Evolutionary conservation across 176 grass and related monocot species (phyloP), one percentile per base, ranked within the genome.

Genomic region (Puya raimondii): DNA sequence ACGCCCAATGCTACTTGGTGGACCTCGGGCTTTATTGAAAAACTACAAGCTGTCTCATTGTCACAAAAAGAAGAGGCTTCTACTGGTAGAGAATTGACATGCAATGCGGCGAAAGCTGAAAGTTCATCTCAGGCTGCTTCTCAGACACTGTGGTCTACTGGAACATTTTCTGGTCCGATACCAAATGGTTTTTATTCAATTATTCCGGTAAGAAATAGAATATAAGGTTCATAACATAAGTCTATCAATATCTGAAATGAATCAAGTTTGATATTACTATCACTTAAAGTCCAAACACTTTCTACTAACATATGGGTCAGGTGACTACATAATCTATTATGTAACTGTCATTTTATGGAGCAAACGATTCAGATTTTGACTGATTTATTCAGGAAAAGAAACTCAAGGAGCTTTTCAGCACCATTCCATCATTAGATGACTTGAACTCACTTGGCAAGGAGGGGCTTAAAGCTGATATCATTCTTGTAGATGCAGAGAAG

Each of bases 161-260:
- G 94, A 80, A 80, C 82, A 59, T 93, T 88, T 79, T 85, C 94
- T 68, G 84, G 82, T 21, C 72, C 81, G 27, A 93, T 99, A 72
- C 94, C 94, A 15, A 91, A 99, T 82, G 94, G 90, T 74, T 99
- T 99, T 82, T 99, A 91, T 85, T 99, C 94, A 49, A 88, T 99
- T 56, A 93, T 93, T 21, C 90, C 87, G 59, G 94, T 99, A 75
- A 99, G 89, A 49, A 71, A 53, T 66, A 76, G 27, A 67, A 15
- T 70, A 26, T 69, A 11, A 58, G 14, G 4, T 61, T 42, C 33
- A 42, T 42, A 42, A 4, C 33, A 42, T 42, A 42, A 42, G 33
- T 42, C 4, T 42, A 42, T 42, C 33, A 61, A 22, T 22, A 61
- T 2, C 17, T 61, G 16, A 9, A 16, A 61, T 61, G 9, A 17